Evolutionary conservation across 2,329 filamentous ascomycete genomes (phyloP).

Genomic region (Alternaria sp.): DNA sequence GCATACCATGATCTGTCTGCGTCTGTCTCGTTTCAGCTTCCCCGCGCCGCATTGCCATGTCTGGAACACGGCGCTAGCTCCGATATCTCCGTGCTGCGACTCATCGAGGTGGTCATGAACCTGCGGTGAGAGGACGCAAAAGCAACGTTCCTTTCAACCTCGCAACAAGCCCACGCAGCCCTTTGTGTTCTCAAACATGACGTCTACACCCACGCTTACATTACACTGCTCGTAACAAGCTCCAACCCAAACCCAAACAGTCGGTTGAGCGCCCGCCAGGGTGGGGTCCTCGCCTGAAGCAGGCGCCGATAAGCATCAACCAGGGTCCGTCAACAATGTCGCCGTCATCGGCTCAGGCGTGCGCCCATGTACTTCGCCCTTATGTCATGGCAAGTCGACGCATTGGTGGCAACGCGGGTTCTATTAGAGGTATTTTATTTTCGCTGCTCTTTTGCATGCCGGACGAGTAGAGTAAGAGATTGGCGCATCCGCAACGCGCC

Average conservation of each 20-base stretch:
- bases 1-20: conserved; percentile 5
- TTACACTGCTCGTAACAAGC: conserved; percentile 11
- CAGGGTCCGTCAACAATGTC: conserved; percentile 41
- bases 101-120: conserved; percentile 11
- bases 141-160: conserved; percentile 13
- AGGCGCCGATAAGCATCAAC: conserved; percentile 37
- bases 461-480: conserved; percentile 2
- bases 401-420: conserved; percentile 25
- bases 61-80: conserved; percentile 20
- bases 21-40: conserved; percentile 6
- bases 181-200: not conserved
- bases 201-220: conserved; percentile 19
- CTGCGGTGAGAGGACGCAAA: conserved; percentile 25
- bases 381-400: conserved; percentile 22
- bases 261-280: conserved; percentile 28
- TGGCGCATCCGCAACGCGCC: conserved; percentile 14
- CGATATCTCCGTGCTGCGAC: conserved; percentile 20
- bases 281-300: conserved; percentile 32
- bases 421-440: conserved; percentile 41
- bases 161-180: conserved; percentile 15
- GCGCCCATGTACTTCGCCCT: conserved; percentile 29
- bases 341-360: conserved; percentile 47
- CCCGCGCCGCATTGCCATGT: conserved; percentile 21
- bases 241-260: conserved; percentile 16
- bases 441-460: conserved; percentile 19